phyloP scores from a whole-genome alignment of 1,139 yeast genomes.

The Wickerhamiella pararugosa region DNA sequence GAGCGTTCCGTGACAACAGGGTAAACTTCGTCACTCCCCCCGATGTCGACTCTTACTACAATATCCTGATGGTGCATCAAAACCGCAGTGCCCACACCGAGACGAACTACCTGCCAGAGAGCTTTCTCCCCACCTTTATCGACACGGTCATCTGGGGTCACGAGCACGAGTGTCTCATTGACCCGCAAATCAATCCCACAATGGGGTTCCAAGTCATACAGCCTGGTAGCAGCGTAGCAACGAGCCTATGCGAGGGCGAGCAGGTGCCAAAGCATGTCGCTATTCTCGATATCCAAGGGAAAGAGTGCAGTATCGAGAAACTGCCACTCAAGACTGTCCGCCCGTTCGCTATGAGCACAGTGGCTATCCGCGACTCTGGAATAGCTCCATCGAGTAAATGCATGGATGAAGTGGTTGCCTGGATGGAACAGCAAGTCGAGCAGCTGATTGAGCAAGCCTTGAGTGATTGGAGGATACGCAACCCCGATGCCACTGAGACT shows the following conservation, averaged over 20 bases:
- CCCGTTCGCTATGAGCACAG: slow-evolving; percentile 64
- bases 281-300: slow-evolving; percentile 46
- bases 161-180: slow-evolving; percentile 86
- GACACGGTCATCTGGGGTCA: slow-evolving; percentile 93
- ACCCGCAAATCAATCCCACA: slow-evolving; percentile 47
- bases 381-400: slow-evolving; percentile 44
- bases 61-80: slow-evolving; percentile 81
- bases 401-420: slow-evolving; percentile 45
- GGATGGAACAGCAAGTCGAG: slow-evolving; percentile 50
- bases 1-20: slow-evolving; percentile 67
- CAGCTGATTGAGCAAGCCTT: slow-evolving; percentile 44
- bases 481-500: slow-evolving; percentile 20
- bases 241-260: slow-evolving; percentile 80
- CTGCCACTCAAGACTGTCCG: slow-evolving; percentile 59
- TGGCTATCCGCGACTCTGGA: slow-evolving; percentile 39
- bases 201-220: slow-evolving; percentile 70
- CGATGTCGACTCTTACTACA: slow-evolving; percentile 53
- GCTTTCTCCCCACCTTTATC: slow-evolving; percentile 62
- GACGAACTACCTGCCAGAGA: slow-evolving; percentile 62
- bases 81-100: slow-evolving; percentile 59
- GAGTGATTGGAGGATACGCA: slow-evolving; percentile 31
- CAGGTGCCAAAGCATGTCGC: slow-evolving; percentile 61
- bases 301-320: slow-evolving; percentile 46
- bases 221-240: slow-evolving; percentile 91
- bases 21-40: slow-evolving; percentile 68